Evolutionary conservation across 2,329 filamentous ascomycete genomes (phyloP).

Genomic region (Diaporthe eres): DNA sequence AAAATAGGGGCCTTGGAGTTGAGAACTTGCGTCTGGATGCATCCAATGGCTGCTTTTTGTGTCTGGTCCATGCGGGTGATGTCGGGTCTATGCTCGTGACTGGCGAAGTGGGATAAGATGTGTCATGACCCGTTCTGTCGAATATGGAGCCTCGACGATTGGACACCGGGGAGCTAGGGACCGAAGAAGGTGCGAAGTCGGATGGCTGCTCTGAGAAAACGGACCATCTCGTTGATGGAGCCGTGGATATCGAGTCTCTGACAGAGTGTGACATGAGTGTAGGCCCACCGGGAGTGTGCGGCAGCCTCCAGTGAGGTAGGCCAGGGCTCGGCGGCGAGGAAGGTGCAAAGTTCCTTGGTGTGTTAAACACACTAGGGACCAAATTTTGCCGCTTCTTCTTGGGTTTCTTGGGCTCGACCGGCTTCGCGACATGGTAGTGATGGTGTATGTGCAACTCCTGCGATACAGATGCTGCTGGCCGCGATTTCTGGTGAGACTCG

Average conservation of each 20-base stretch:
- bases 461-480: slow-evolving; percentile 61
- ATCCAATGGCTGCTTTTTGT: slow-evolving; percentile 70
- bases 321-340: slow-evolving; percentile 56
- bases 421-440: slow-evolving; percentile 84
- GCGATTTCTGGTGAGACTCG: slow-evolving; percentile 28
- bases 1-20: slow-evolving; percentile 49
- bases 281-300: slow-evolving; percentile 56
- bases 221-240: slow-evolving; percentile 73
- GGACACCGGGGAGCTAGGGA: slow-evolving; percentile 86
- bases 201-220: slow-evolving; percentile 72
- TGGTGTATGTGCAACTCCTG: slow-evolving; percentile 94
- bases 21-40: slow-evolving; percentile 66
- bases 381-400: slow-evolving; percentile 78
- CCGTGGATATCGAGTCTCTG: slow-evolving; percentile 65
- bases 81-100: slow-evolving; percentile 80
- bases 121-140: slow-evolving; percentile 78
- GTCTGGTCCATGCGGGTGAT: slow-evolving; percentile 70
- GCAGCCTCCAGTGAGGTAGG: slow-evolving; percentile 53
- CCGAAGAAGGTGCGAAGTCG: slow-evolving; percentile 78
- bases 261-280: slow-evolving; percentile 58
- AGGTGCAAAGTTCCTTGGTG: slow-evolving; percentile 56
- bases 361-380: slow-evolving; percentile 73
- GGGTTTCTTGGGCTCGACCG: slow-evolving; percentile 72
- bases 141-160: slow-evolving; percentile 83
- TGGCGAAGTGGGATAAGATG: slow-evolving; percentile 84